Evolutionary conservation across 1,139 yeast genomes (phyloP), one percentile per base, ranked within the genome.

Genomic region (Yamadazyma friedrichii): DNA sequence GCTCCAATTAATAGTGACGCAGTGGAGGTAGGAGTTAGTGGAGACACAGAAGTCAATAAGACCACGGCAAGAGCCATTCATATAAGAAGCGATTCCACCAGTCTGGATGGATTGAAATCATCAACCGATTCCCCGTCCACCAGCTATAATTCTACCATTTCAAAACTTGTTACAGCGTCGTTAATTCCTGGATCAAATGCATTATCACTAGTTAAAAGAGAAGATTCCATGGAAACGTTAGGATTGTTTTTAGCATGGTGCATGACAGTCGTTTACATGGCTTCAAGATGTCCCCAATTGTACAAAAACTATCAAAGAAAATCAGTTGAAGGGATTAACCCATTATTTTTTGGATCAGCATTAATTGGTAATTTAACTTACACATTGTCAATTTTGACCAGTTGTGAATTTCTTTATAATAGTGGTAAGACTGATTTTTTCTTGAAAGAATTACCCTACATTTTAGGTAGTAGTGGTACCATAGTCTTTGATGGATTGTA

Each of bases 401-500:
- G 73, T 39, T 67, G 77, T 48, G 67, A 65, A 12, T 67, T 70
- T 42, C 42, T 69, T 3, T 52, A 47, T 31, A 59, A 52, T 9
- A 62, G 56, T 2, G 61, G 70, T 24, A 71, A 72, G 45, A 41
- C 56, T 36, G 67, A 53, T 9, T 91, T 87, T 55, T 62, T 89
- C 36, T 46, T 65, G 45, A 81, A 79, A 42, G 96, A 88, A 53
- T 62, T 88, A 41, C 96, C 98, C 0, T 91, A 85, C 54, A 74
- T 91, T 17, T 54, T 89, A 25, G 97, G 97, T 0, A 84, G 95
- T 48, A 78, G 91, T 0, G 97, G 97, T 4, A 89, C 97, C 0
- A 76, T 91, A 17, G 51, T 82, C 4, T 88, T 89, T 62, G 98
- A 91, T 59, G 50, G 80, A 26, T 64, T 78, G 12, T 89, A 88